Base-by-base conservation (phyloP, 2,329 filamentous ascomycete species). In the Aureobasidium sp. region DNA sequence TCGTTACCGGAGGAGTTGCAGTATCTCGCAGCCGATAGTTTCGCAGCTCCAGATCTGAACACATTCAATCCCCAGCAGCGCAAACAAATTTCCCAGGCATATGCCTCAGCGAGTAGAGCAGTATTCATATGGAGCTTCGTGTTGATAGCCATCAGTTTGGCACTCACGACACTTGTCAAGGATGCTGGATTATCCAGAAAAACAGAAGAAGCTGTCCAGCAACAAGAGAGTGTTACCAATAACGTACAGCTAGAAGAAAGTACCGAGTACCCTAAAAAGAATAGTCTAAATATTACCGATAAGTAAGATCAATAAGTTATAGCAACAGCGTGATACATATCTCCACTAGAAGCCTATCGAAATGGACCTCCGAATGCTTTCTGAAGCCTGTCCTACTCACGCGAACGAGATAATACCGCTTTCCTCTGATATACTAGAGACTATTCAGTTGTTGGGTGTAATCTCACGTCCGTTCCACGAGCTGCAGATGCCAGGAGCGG, bases 81-180 rank as follows among this genome's bases (percentile, higher is more conserved):
- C 77, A 73, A 72, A 76, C 1, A 75, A 20, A 81, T 88, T 2
- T 67, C 86, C 13, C 69, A 79, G 47, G 83, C 86, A 0, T 89
- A 89, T 71, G 83, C 84, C 72, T 77, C 77, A 16, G 88, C 85
- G 1, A 88, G 83, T 25, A 79, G 81, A 38, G 80, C 82, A 0
- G 87, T 90, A 0, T 90, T 90, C 67, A 83, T 86, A 31, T 72
- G 88, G 42, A 87, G 87, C 71, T 80, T 86, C 0, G 87, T 87
- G 0, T 68, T 89, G 4, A 83, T 87, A 15, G 85, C 80, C 0
- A 55, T 82, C 0, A 76, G 89, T 16, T 50, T 85, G 13, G 76
- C 82, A 1, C 48, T 43, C 36, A 87, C 84, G 67, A 13, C 84
- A 0, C 79, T 89, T 13, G 80, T 90, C 64, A 84, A 81, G 61